Percentiles rank a stretch among this genome's conserved stretches.
Conservation (phyloP, 192 early-diverging fungal species). For the Coemansia sp. region DNA sequence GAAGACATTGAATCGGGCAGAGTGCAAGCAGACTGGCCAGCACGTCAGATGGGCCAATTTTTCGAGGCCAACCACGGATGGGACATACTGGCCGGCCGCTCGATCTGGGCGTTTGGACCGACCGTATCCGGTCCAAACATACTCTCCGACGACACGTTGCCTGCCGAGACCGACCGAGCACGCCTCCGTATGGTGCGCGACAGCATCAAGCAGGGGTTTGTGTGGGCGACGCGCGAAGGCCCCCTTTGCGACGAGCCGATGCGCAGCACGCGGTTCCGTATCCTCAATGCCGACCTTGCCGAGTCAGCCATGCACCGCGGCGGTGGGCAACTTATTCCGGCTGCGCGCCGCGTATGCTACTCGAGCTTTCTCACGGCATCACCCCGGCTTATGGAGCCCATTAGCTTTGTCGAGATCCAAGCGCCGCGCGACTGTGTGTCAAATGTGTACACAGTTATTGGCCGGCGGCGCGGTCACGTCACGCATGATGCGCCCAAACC, state of each 20-base stretch:
- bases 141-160: constrained; percentile 93
- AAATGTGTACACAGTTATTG: constrained; percentile 91
- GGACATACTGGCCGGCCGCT: constrained; percentile 90
- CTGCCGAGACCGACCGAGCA: constrained; percentile 81
- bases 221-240: constrained; percentile 96
- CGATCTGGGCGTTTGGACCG: constrained; percentile 99
- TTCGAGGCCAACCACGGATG: constrained; percentile 88
- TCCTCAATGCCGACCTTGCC: constrained; percentile 83
- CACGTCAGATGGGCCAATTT: constrained; percentile 69
- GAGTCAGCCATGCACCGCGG: constrained; percentile 87
- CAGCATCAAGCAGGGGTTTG: constrained; percentile 92
- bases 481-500: constrained; percentile 91
- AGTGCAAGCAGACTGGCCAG: constrained; percentile 73
- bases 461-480: constrained; percentile 93
- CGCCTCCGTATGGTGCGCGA: constrained; percentile 77
- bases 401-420: constrained; percentile 95
- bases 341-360: constrained; percentile 93
- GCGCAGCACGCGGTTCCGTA: constrained; percentile 92
- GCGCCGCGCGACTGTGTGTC: constrained; percentile 94
- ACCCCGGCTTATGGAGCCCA: constrained; percentile 96
- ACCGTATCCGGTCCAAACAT: constrained; percentile 87
- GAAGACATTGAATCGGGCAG: constrained; percentile 86
- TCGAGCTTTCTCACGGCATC: constrained; percentile 94
- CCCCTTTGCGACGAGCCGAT: constrained; percentile 98
- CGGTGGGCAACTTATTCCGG: constrained; percentile 96